phyloP scores from a whole-genome alignment of 257 asterid species.

The Plantago elongata region DNA sequence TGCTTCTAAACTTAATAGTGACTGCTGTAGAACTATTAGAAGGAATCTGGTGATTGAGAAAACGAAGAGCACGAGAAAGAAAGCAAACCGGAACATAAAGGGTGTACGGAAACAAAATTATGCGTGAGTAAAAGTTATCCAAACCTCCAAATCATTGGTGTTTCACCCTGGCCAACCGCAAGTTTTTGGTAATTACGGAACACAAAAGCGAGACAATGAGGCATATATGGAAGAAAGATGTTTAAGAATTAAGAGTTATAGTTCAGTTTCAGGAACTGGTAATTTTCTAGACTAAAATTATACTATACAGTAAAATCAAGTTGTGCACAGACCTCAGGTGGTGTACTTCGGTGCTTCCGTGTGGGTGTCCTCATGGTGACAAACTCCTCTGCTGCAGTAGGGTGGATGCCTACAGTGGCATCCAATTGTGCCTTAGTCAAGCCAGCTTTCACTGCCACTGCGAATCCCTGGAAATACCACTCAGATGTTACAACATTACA shows the following conservation, averaged over 20 bases:
- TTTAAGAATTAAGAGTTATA: too few species aligned
- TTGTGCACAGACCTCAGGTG: slow-evolving; percentile 49
- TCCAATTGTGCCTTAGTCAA: slow-evolving; percentile 89
- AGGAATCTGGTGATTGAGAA: background rate
- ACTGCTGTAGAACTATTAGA: background rate
- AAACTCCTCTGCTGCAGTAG: slow-evolving; percentile 94
- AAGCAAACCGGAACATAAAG: background rate
- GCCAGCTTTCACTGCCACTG: slow-evolving; percentile 93
- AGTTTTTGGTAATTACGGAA: too few species aligned
- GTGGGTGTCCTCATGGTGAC: slow-evolving; percentile 96
- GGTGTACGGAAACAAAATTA: too few species aligned
- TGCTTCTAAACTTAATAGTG: background rate
- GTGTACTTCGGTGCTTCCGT: slow-evolving; percentile 59
- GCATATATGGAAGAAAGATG: too few species aligned
- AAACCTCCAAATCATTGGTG: too few species aligned
- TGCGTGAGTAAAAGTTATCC: too few species aligned
- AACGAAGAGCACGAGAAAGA: background rate
- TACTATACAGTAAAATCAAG: slow-evolving; percentile 2
- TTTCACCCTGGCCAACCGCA: too few species aligned
- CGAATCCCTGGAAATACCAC: slow-evolving; percentile 67
- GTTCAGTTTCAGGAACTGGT: too few species aligned
- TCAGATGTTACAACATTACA: slow-evolving; percentile 4
- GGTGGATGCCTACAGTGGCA: slow-evolving; percentile 88
- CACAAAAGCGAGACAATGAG: too few species aligned
- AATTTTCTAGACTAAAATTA: too few species aligned